Percentiles rank a stretch among this genome's conserved stretches.
Evolutionary conservation across 202 grass and related monocot genomes (phyloP).

Genomic region (Musa balbisiana): DNA sequence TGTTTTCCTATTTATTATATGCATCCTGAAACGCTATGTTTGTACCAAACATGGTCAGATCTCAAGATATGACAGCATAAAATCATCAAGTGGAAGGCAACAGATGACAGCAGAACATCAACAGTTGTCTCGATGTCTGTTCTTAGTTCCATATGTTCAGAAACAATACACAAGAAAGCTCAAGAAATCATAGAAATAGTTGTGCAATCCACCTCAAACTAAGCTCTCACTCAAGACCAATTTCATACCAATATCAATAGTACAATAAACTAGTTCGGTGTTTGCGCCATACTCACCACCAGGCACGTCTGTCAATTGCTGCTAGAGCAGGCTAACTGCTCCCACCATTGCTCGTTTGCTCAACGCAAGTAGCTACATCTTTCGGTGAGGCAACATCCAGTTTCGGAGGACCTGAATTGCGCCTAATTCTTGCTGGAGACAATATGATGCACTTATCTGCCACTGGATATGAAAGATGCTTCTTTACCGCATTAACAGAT

Average conservation of each 20-base stretch:
- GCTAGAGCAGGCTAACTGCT: not conserved
- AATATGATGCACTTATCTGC: slow-evolving; percentile 31
- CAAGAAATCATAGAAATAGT: not conserved
- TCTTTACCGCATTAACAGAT: slow-evolving; percentile 38
- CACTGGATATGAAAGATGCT: slow-evolving; percentile 67
- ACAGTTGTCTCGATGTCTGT: no score
- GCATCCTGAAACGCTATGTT: no score
- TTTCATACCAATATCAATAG: not conserved
- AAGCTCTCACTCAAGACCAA: not conserved
- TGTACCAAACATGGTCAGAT: no score
- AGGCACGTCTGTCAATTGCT: not conserved
- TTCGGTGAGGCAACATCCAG: slow-evolving; percentile 46
- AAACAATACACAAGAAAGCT: not conserved
- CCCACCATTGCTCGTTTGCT: not conserved
- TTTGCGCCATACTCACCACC: not conserved
- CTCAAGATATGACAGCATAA: no score
- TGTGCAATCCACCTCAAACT: not conserved
- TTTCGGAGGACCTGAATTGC: slow-evolving; percentile 55
- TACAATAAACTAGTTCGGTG: not conserved
- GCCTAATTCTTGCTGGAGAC: slow-evolving; percentile 24
- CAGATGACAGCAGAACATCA: no score
- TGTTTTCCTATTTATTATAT: no score
- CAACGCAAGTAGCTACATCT: slow-evolving; percentile 11
- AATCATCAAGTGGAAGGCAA: no score
- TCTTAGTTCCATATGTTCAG: not conserved